These are phyloP conservation scores for Spinacia oleracea DNA, from an alignment of 179 eudicot genomes.

Conservation along the genomic window DNA sequence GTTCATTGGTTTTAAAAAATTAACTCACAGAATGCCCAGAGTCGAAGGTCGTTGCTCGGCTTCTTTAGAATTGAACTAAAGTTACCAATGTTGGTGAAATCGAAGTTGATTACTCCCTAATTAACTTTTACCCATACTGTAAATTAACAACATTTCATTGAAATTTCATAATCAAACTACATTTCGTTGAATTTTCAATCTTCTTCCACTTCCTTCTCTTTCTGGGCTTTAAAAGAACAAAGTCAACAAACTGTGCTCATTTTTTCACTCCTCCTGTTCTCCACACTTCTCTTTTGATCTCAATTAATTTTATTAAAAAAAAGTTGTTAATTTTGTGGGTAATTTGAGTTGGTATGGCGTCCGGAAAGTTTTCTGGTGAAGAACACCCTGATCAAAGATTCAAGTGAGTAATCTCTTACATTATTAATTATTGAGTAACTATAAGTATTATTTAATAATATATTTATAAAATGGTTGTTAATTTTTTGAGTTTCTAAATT, in stretches of 20 bases:
- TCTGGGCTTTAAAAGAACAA: no score
- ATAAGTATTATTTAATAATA: not conserved
- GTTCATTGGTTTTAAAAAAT: no score
- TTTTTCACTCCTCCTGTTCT: no score
- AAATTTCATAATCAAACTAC: no score
- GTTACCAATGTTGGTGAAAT: no score
- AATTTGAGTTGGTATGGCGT: not conserved
- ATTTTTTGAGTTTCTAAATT: not conserved
- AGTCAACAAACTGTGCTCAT: no score
- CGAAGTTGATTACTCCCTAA: no score
- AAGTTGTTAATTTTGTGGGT: not conserved
- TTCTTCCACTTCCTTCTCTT: not conserved
- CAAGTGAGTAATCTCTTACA: not conserved
- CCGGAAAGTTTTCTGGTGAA: not conserved
- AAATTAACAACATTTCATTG: slow-evolving; percentile 1
- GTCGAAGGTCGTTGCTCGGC: no score
- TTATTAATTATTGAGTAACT: not conserved
- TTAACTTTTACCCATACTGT: no score
- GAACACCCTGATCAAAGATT: not conserved
- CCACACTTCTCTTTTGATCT: no score
- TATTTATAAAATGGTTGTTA: not conserved
- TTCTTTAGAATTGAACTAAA: no score
- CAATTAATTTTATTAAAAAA: not conserved
- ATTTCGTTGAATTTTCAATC: slow-evolving; percentile 9
- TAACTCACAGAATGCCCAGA: no score